Evolutionary conservation across 768 basidiomycete species (phyloP), one percentile per base, ranked within the genome.

Genomic region (Dictyophora rubrovolvata): DNA sequence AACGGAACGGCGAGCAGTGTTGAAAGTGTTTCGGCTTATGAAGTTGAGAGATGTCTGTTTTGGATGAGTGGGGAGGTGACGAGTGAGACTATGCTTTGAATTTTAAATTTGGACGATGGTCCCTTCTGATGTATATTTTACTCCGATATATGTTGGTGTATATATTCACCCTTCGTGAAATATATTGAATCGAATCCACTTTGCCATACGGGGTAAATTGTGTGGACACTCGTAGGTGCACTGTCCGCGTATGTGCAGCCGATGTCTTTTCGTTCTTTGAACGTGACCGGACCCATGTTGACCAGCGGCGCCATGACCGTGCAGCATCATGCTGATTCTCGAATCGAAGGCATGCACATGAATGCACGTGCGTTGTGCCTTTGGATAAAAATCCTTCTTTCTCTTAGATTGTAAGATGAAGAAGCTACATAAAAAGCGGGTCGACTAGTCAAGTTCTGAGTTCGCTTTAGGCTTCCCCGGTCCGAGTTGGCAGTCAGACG

Each of bases 31-130:
- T 64, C 70, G 3, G 51, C 63, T 23, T 69, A 63, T 1, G 66
- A 75, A 34, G 68, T 72, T 9, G 63, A 68, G 54, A 67, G 75
- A 52, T 76, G 75, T 62, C 60, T 65, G 50, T 76, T 76, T 61
- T 76, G 75, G 75, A 76, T 74, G 74, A 71, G 71, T 52, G 68
- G 68, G 48, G 64, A 66, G 8, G 72, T 74, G 1, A 66, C 65
- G 0, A 66, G 61, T 1, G 69, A 75, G 61, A 74, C 73, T 12
- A 65, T 69, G 6, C 60, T 72, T 55, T 72, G 33, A 68, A 53
- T 54, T 0, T 56, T 33, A n/a, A 3, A 10, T 5, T 21, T 62
- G 7, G 58, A 60, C 22, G 34, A 49, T 22, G 61, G 64, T 50
- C 72, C 72, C 35, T 68, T 7, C 28, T 28, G 28, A 28, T 28